A percentile compares a stretch with the other conserved stretches of the same genome.
phyloP scores from a whole-genome alignment of 108 stramenopile genomes.

The Cyclotella baltica region DNA sequence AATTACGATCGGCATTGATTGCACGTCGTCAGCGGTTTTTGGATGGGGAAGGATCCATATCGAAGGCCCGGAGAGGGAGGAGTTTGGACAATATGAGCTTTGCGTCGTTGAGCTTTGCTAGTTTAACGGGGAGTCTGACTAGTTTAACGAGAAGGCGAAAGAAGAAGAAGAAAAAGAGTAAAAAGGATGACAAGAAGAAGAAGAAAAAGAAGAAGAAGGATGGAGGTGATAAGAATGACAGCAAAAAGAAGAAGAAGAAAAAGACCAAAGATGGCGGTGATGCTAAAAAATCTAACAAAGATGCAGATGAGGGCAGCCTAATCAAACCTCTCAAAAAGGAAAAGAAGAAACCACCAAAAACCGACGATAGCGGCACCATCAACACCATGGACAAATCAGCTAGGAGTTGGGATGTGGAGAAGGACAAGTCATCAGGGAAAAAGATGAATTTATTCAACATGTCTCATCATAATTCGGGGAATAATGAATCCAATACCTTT shows the following conservation, averaged over 20 bases:
- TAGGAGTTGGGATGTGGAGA: background rate
- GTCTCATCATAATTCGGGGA: background rate
- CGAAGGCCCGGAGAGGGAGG: conserved; percentile 7
- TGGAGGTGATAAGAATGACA: background rate
- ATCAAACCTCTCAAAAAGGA: conserved; percentile 22
- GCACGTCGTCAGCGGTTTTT: conserved; percentile 11
- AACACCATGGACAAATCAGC: conserved; percentile 10
- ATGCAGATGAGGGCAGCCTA: background rate
- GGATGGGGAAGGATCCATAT: conserved; percentile 18
- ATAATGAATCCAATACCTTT: conserved; percentile 12
- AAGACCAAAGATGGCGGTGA: conserved; percentile 14
- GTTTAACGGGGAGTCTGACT: conserved; percentile 27
- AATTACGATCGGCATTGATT: conserved; percentile 13
- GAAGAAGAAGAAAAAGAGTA: conserved; percentile 16
- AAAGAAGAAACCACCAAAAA: conserved; percentile 1
- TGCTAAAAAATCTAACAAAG: conserved; percentile 9
- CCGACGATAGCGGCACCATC: background rate
- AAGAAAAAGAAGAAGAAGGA: conserved; percentile 16
- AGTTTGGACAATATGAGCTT: conserved; percentile 23
- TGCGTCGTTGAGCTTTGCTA: conserved; percentile 24
- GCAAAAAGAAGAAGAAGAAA: conserved; percentile 22
- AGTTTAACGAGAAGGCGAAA: conserved; percentile 1
- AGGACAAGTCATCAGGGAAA: background rate
- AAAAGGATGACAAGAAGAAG: conserved; percentile 26
- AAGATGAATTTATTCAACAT: background rate